Evolutionary conservation across 164 flowering plant species (phyloP).

Genomic region (Malania oleifera): DNA sequence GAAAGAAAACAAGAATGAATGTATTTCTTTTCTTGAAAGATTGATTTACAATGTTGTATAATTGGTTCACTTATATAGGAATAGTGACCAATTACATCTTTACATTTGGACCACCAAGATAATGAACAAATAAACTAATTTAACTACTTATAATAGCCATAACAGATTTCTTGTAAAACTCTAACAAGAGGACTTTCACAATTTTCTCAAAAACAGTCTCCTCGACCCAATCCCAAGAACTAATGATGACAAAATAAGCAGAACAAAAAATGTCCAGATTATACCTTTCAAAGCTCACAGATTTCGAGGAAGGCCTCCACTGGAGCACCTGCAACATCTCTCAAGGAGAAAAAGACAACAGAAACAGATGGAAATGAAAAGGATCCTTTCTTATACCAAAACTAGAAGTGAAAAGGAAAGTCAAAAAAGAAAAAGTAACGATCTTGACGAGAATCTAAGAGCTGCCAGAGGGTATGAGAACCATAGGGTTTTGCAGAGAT

Average conservation of each 20-base stretch:
- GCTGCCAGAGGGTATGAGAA: too few relatives aligned
- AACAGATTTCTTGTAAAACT: too few relatives aligned
- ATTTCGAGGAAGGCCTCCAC: constrained; percentile 20
- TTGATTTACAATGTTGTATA: too few relatives aligned
- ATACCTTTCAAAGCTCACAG: constrained; percentile 19
- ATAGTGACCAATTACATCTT: too few relatives aligned
- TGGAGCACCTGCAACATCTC: constrained; percentile 13
- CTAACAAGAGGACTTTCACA: constrained; percentile 11
- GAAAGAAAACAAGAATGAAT: too few relatives aligned
- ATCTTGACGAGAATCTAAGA: constrained; percentile 19
- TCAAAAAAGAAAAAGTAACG: constrained; percentile 10
- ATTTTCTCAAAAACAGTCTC: constrained; percentile 9
- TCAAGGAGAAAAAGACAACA: constrained; percentile 22
- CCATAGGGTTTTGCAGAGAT: too few relatives aligned
- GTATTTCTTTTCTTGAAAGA: too few relatives aligned
- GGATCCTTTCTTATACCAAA: neutral
- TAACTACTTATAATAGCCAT: too few relatives aligned
- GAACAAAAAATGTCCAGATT: neutral
- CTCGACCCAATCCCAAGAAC: constrained; percentile 8
- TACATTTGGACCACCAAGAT: too few relatives aligned
- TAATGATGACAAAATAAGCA: neutral
- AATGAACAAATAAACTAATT: too few relatives aligned
- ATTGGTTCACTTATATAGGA: too few relatives aligned
- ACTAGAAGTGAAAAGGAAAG: constrained; percentile 5
- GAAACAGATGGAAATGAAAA: constrained; percentile 1